These are phyloP conservation scores for Selenicereus undatus DNA, from an alignment of 148 eudicot species.

Conservation along the genomic window DNA sequence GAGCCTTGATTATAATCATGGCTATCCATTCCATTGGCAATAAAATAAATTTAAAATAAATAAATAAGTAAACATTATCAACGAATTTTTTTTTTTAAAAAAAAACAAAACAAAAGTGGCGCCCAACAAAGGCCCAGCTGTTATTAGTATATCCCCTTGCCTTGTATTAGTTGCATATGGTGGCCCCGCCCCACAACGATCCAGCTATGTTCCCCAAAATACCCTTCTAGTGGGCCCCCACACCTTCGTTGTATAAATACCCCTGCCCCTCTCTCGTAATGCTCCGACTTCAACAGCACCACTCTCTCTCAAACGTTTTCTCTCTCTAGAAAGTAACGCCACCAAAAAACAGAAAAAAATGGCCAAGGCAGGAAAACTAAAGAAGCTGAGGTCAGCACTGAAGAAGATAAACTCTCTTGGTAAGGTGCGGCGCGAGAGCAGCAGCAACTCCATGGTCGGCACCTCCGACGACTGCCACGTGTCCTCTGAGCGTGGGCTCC, in stretches of 20 bases:
- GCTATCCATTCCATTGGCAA: constrained; percentile 7
- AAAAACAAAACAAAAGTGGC: neutral
- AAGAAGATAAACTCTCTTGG: constrained; percentile 29
- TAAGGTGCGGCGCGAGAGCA: constrained; percentile 17
- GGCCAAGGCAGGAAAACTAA: constrained; percentile 25
- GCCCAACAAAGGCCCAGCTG: constrained; percentile 17
- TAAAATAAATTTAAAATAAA: neutral
- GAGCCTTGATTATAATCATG: neutral
- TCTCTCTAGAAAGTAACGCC: neutral
- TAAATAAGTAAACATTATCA: neutral
- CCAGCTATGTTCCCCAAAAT: neutral
- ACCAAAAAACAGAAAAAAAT: neutral
- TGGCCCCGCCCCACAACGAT: neutral
- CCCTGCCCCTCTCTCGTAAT: neutral
- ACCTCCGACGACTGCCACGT: constrained; percentile 11
- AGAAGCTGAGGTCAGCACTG: constrained; percentile 22
- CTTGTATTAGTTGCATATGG: neutral
- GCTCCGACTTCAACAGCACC: neutral
- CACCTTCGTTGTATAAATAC: neutral
- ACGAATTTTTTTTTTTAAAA: neutral
- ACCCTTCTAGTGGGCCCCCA: neutral
- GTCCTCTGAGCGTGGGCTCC: constrained; percentile 11
- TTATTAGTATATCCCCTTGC: neutral
- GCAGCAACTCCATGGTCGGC: constrained; percentile 11
- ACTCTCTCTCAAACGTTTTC: neutral